A percentile compares a stretch with the other conserved stretches of the same genome.
Evolutionary conservation across 2,329 filamentous ascomycete species (phyloP).

Genomic region (Colletotrichum viniferum): DNA sequence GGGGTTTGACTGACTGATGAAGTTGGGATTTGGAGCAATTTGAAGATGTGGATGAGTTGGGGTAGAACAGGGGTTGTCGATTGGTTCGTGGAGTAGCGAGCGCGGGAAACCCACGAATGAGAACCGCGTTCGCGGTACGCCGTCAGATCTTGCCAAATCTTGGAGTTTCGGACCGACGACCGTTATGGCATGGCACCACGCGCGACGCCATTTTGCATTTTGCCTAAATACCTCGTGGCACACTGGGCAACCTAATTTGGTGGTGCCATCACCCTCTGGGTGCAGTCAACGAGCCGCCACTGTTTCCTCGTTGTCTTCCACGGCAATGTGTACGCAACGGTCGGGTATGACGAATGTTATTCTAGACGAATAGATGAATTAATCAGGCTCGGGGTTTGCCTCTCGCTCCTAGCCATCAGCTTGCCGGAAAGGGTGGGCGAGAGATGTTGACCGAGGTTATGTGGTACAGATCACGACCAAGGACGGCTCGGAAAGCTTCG

Average conservation of each 20-base stretch:
- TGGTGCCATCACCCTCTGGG: not conserved
- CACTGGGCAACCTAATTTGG: constrained; percentile 9
- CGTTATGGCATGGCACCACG: constrained; percentile 21
- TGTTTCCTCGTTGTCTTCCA: not conserved
- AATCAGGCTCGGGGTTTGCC: not conserved
- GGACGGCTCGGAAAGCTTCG: not conserved
- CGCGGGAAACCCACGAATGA: constrained; percentile 13
- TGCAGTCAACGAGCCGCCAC: not conserved
- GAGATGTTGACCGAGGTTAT: not conserved
- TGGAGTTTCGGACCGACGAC: constrained; percentile 23
- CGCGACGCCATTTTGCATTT: constrained; percentile 14
- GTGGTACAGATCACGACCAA: not conserved
- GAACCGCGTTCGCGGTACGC: not conserved
- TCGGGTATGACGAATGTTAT: not conserved
- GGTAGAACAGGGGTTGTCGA: constrained; percentile 15
- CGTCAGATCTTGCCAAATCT: constrained; percentile 15
- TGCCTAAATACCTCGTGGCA: constrained; percentile 21
- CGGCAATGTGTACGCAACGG: not conserved
- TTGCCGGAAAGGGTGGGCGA: not conserved
- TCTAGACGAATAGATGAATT: not conserved
- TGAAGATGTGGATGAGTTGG: constrained; percentile 18
- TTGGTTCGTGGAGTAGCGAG: constrained; percentile 13
- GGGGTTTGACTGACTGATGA: not conserved
- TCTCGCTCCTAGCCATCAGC: not conserved
- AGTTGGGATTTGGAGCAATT: not conserved